Conservation (phyloP, 108 stramenopile species). For the Stephanodiscus triporus region DNA sequence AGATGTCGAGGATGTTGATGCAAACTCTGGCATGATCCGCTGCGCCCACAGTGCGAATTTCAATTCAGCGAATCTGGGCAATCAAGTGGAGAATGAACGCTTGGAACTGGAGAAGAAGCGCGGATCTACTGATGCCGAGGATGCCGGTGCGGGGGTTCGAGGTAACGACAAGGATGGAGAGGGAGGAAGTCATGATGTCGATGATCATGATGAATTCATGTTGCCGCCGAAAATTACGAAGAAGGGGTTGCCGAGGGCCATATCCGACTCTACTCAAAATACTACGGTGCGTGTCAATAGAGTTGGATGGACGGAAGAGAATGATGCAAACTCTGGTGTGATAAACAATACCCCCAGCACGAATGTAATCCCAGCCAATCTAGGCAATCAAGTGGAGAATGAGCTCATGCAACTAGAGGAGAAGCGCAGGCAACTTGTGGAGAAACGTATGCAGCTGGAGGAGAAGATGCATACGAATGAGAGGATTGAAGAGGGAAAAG, state of each 20-base stretch:
- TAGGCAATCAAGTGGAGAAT: conserved; percentile 4
- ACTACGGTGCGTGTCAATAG: background rate
- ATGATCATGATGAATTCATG: conserved; percentile 13
- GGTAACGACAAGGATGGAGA: background rate
- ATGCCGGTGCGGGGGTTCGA: conserved; percentile 7
- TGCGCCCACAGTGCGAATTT: background rate
- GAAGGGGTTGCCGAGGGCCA: background rate
- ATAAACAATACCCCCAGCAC: background rate
- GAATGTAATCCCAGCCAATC: background rate
- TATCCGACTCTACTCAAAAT: conserved; percentile 10
- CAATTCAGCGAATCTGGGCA: background rate
- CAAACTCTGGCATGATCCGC: conserved; percentile 8
- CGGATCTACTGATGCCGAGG: background rate
- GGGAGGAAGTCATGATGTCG: background rate
- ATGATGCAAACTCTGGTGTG: conserved; percentile 1
- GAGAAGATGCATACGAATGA: background rate
- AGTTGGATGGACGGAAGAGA: background rate
- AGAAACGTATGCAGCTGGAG: background rate
- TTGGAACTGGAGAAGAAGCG: background rate
- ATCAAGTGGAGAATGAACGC: conserved; percentile 3
- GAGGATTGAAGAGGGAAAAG: background rate
- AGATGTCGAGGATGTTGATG: background rate
- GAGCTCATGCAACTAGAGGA: background rate
- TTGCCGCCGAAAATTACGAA: background rate
- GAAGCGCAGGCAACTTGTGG: background rate